Evolutionary conservation across 441 rosid species (phyloP).

Genomic region (Adansonia rubrostipa): DNA sequence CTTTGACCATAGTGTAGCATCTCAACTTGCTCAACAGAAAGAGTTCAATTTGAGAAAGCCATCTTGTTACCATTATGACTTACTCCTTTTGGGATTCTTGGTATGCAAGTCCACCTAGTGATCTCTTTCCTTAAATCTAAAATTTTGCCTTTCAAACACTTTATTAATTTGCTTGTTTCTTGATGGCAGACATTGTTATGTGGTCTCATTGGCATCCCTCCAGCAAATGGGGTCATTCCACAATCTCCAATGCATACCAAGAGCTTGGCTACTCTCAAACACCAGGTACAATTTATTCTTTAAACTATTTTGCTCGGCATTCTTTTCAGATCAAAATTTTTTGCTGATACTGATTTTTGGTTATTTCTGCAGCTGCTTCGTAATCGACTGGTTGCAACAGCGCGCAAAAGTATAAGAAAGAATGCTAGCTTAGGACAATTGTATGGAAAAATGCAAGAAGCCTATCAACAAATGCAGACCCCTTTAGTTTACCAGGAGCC

Average conservation of each 20-base stretch:
- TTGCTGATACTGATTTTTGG: neutral
- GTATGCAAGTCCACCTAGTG: neutral
- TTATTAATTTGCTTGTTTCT: constrained; percentile 15
- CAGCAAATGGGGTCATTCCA: constrained; percentile 19
- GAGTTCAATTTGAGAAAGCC: constrained; percentile 20
- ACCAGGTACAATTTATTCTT: neutral
- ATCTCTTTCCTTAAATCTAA: neutral
- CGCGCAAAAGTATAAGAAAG: neutral
- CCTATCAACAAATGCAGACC: constrained; percentile 17
- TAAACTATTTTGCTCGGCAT: neutral
- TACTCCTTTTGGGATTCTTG: constrained; percentile 18
- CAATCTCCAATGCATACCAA: constrained; percentile 21
- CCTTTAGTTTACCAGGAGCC: constrained; percentile 18
- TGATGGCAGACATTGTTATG: constrained; percentile 36
- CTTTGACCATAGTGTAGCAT: constrained; percentile 18
- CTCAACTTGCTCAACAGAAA: constrained; percentile 19
- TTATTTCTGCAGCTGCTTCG: constrained; percentile 5
- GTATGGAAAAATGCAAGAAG: constrained; percentile 19
- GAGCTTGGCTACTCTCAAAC: constrained; percentile 17
- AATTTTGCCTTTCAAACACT: neutral
- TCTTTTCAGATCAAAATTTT: neutral
- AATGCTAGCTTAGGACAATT: constrained; percentile 14
- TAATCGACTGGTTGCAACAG: constrained; percentile 9
- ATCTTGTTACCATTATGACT: constrained; percentile 9
- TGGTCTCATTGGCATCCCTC: constrained; percentile 21